Evolutionary conservation across 2,329 filamentous ascomycete species (phyloP).

Genomic region (Fusarium decemcellulare): DNA sequence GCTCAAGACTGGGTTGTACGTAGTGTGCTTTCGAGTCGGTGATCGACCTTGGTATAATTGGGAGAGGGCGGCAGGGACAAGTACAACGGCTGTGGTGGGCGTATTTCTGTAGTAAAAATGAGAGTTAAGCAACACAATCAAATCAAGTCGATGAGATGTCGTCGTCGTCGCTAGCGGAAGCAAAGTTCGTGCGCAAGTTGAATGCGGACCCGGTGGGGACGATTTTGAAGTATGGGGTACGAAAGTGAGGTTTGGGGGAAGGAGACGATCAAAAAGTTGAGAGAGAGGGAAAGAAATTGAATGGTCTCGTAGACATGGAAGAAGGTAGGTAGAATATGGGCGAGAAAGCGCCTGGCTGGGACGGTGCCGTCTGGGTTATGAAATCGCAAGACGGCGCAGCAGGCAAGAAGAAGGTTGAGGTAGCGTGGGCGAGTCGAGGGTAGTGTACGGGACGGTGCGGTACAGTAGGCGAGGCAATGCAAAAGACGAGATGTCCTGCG

Average conservation of each 20-base stretch:
- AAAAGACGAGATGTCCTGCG: constrained; percentile 34
- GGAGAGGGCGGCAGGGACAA: not conserved
- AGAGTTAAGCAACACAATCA: constrained; percentile 19
- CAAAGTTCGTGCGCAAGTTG: constrained; percentile 24
- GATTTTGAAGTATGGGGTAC: constrained; percentile 46
- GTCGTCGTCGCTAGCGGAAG: constrained; percentile 19
- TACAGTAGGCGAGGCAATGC: constrained; percentile 18
- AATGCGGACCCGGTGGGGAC: constrained; percentile 46
- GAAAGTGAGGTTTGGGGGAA: constrained; percentile 24
- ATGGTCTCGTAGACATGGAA: constrained; percentile 14
- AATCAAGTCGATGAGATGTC: constrained; percentile 21
- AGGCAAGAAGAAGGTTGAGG: constrained; percentile 17
- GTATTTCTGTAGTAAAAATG: constrained; percentile 11
- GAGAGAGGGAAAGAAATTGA: constrained; percentile 12
- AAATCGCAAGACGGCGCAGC: constrained; percentile 20
- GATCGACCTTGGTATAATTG: not conserved
- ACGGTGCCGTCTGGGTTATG: constrained; percentile 22
- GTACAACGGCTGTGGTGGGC: not conserved
- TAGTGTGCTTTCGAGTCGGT: constrained; percentile 2
- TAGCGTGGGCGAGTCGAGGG: constrained; percentile 11
- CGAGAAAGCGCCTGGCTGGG: constrained; percentile 6
- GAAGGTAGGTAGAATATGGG: constrained; percentile 17
- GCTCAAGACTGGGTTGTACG: not conserved
- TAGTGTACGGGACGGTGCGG: not conserved
- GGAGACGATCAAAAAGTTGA: constrained; percentile 19